Conservation (phyloP, 805 yeast species). For the Ogataea trehalophila region DNA sequence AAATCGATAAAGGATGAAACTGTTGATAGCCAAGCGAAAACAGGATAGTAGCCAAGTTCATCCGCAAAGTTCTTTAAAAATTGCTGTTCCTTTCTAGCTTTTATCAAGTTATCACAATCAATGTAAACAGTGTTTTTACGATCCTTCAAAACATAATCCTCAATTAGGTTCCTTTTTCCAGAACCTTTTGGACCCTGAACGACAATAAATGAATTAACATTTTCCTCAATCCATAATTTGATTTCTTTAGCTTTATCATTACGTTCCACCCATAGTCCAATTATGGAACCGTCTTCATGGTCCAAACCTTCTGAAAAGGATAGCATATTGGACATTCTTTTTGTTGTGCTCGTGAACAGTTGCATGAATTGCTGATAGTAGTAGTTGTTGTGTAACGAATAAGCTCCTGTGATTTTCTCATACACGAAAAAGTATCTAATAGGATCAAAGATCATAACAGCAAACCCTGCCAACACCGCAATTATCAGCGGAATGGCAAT, state of each 20-base stretch:
- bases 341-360: slow-evolving; percentile 23
- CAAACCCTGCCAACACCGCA: slow-evolving; percentile 74
- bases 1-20: slow-evolving; percentile 76
- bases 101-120: slow-evolving; percentile 74
- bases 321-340: slow-evolving; percentile 22
- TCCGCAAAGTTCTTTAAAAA: slow-evolving; percentile 64
- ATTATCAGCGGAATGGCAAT: slow-evolving; percentile 75
- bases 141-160: slow-evolving; percentile 57
- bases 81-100: slow-evolving; percentile 67
- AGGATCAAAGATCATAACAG: slow-evolving; percentile 89
- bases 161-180: slow-evolving; percentile 81
- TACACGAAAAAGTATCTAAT: slow-evolving; percentile 77
- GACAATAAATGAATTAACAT: slow-evolving; percentile 83
- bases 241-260: slow-evolving; percentile 62
- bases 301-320: slow-evolving; percentile 7
- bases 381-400: slow-evolving; percentile 43
- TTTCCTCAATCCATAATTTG: slow-evolving; percentile 78
- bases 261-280: slow-evolving; percentile 62
- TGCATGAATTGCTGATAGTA: slow-evolving; percentile 33
- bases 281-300: slow-evolving; percentile 15
- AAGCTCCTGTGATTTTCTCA: slow-evolving; percentile 62
- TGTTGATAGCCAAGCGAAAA: slow-evolving; percentile 87
- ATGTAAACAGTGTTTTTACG: slow-evolving; percentile 61
- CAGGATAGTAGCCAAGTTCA: slow-evolving; percentile 87
- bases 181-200: slow-evolving; percentile 93